These are phyloP conservation scores for Parastagonospora avenae DNA, from an alignment of 2,329 filamentous ascomycete genomes.

Conservation along the genomic window DNA sequence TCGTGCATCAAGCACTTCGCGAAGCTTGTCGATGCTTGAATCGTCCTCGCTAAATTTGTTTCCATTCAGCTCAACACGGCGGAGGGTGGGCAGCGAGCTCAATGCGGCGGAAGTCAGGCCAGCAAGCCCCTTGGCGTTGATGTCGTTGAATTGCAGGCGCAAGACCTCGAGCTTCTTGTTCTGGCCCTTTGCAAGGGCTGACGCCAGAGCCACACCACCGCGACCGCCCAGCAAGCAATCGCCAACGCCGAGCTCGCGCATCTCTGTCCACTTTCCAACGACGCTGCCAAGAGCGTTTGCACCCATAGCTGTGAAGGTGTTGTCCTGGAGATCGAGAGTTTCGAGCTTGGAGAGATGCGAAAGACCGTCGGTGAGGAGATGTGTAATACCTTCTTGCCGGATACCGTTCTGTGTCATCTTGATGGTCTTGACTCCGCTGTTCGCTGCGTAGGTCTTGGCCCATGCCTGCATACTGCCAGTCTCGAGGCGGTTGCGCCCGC, in stretches of 20 bases:
- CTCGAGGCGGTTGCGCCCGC: constrained; percentile 92
- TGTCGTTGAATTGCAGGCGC: constrained; percentile 92
- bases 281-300: constrained; percentile 79
- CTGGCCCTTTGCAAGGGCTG: constrained; percentile 73
- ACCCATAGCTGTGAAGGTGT: constrained; percentile 87
- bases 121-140: constrained; percentile 76
- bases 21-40: constrained; percentile 68
- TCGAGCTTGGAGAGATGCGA: constrained; percentile 70
- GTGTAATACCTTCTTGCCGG: constrained; percentile 86
- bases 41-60: constrained; percentile 95
- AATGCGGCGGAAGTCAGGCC: constrained; percentile 69
- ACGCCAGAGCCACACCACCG: constrained; percentile 74
- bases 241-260: constrained; percentile 84
- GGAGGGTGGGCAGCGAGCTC: constrained; percentile 73
- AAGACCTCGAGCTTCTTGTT: constrained; percentile 82
- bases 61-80: constrained; percentile 90
- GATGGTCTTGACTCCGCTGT: constrained; percentile 78
- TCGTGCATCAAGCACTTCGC: constrained; percentile 70
- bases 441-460: constrained; percentile 84
- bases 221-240: constrained; percentile 84
- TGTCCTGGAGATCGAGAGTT: constrained; percentile 92
- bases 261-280: constrained; percentile 72
- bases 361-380: constrained; percentile 79
- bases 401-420: constrained; percentile 99
- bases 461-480: constrained; percentile 96